Conservation (phyloP, 495 filamentous ascomycete species). For the Oidiodendron maius region DNA sequence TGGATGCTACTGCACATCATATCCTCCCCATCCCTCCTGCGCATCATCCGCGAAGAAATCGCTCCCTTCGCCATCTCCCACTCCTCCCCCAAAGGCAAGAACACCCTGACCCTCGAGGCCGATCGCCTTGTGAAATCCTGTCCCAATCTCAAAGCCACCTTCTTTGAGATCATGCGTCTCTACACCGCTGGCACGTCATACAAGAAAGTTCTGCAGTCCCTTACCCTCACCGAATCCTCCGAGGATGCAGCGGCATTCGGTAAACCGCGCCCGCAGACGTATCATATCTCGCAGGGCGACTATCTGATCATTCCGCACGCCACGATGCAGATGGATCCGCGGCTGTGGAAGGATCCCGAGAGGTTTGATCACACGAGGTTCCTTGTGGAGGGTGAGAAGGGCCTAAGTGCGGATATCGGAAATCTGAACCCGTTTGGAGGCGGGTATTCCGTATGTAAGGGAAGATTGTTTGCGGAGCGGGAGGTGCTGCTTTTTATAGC, state of each 20-base stretch:
- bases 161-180: conserved; percentile 3
- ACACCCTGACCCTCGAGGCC: not conserved
- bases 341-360: not conserved
- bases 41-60: conserved; percentile 1
- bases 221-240: not conserved
- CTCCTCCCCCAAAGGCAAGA: not conserved
- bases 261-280: not conserved
- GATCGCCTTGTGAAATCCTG: conserved; percentile 1
- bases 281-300: not conserved
- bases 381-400: not conserved
- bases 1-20: conserved; percentile 6
- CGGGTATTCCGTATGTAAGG: not conserved
- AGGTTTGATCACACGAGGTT: not conserved
- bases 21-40: not conserved
- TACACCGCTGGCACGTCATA: conserved; percentile 1
- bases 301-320: not conserved
- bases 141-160: conserved; percentile 4
- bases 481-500: conserved; percentile 3
- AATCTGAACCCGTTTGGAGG: not conserved
- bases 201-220: conserved; percentile 1
- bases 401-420: not conserved
- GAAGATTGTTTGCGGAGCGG: not conserved
- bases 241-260: not conserved
- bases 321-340: conserved; percentile 2
- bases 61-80: not conserved